A percentile compares a stretch with the other conserved stretches of the same genome.
Evolutionary conservation across 345 rosid genomes (phyloP).

Genomic region (Cardamine occulta): DNA sequence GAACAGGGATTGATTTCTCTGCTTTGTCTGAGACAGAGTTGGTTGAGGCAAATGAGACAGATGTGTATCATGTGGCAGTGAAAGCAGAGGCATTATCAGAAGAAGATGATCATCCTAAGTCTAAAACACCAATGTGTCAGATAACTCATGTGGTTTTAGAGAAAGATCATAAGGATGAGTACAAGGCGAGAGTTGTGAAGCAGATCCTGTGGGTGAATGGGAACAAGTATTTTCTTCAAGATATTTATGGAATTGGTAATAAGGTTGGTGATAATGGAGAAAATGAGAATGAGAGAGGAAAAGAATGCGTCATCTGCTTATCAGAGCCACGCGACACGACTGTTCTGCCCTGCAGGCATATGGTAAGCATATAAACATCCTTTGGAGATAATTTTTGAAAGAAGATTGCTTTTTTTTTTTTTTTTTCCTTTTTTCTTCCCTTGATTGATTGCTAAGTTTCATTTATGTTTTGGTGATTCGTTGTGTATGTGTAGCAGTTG

Average conservation of each 20-base stretch:
- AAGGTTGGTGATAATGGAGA: slow-evolving; percentile 51
- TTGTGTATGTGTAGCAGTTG: slow-evolving; percentile 96
- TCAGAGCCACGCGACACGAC: slow-evolving; percentile 83
- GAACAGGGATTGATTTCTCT: slow-evolving; percentile 76
- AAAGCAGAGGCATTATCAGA: slow-evolving; percentile 69
- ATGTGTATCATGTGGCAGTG: slow-evolving; percentile 70
- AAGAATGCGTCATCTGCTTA: slow-evolving; percentile 89
- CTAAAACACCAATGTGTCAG: slow-evolving; percentile 55
- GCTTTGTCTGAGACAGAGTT: slow-evolving; percentile 59
- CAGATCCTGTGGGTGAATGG: slow-evolving; percentile 76
- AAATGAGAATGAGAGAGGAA: slow-evolving; percentile 69
- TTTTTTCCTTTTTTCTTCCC: not conserved
- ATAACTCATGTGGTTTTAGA: slow-evolving; percentile 68
- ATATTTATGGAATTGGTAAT: slow-evolving; percentile 88
- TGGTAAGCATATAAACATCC: slow-evolving; percentile 51
- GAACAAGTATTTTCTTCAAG: slow-evolving; percentile 76
- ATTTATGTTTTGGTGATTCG: slow-evolving; percentile 19
- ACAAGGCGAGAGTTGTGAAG: slow-evolving; percentile 58
- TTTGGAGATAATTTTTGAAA: not conserved
- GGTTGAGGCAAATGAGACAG: slow-evolving; percentile 47
- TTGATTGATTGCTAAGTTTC: slow-evolving; percentile 2
- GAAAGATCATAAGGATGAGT: slow-evolving; percentile 59
- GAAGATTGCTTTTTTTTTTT: not conserved
- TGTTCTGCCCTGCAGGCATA: slow-evolving; percentile 91
- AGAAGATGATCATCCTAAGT: slow-evolving; percentile 46